Evolutionary conservation across 148 eudicot species (phyloP), one percentile per base, ranked within the genome.

Genomic region (Persicaria tinctoria): DNA sequence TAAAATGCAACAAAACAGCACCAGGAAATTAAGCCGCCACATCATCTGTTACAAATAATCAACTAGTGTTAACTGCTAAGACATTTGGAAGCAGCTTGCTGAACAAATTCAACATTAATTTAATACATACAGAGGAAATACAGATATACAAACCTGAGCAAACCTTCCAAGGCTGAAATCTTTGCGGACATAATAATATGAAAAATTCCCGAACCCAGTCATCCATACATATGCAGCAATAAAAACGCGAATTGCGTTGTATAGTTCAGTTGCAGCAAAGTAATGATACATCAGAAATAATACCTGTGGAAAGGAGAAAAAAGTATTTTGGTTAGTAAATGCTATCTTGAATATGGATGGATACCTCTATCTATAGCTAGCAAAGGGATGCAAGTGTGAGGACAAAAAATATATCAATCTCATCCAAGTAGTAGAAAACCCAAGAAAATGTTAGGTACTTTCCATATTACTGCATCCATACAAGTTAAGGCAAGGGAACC

Each of bases 171-270:
- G 76, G 79, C 97, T 87, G 79, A 95, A 95, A 86, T 95, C 98
- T 79, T 95, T 95, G 70, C 93, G 88, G 49, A 92, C 74, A 74
- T 95, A 95, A 81, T 95, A 95, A 79, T 95, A 95, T 14, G 98
- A 95, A 83, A 95, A 95, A 78, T 95, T 95, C 70, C 98, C 98
- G 72, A 95, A 95, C 75, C 98, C 98, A 76, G 98, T 92, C 98
- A 95, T 95, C 97, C 98, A 95, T 68, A 95, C 98, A 80, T 92
- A 95, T 6, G 86, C 92, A 79, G 98, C 97, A 53, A 95, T 92
- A 80, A 95, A 92, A 74, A 95, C 46, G 71, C 98, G 90, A 53
- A 95, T 90, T 48, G 98, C 97, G 79, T 95, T 95, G 78, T 91
- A 95, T 59, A 95, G 81, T 83, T 95, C 98, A 41, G 93, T 64